Conservation (phyloP, 768 basidiomycete species). For the Suillus subalutaceus region DNA sequence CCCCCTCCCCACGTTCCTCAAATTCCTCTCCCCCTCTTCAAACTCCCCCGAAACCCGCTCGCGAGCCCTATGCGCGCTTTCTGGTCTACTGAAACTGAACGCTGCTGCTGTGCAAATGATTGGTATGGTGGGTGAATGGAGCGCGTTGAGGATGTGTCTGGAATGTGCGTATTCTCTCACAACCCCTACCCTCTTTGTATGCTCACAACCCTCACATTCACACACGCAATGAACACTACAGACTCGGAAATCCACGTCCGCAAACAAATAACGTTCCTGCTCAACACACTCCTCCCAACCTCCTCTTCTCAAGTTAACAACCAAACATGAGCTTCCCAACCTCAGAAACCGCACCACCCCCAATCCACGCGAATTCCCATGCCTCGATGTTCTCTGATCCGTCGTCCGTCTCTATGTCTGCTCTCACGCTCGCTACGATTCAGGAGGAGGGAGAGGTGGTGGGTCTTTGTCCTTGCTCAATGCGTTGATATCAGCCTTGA, state of each 20-base stretch:
- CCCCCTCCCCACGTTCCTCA: slow-evolving; percentile 41
- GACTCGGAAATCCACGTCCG: slow-evolving; percentile 52
- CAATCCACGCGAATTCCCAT: slow-evolving; percentile 73
- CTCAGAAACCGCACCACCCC: slow-evolving; percentile 28
- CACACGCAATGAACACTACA: too few species aligned
- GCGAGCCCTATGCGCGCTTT: slow-evolving; percentile 78
- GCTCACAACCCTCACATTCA: too few species aligned
- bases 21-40: slow-evolving; percentile 39
- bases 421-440: slow-evolving; percentile 52
- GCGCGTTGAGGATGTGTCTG: slow-evolving; percentile 56
- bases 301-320: not conserved
- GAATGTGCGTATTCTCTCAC: slow-evolving; percentile 40
- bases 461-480: slow-evolving; percentile 29
- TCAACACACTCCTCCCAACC: slow-evolving; percentile 47
- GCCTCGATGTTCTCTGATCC: slow-evolving; percentile 63
- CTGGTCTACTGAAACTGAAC: slow-evolving; percentile 79
- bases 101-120: slow-evolving; percentile 63
- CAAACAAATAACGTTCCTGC: slow-evolving; percentile 58
- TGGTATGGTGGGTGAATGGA: slow-evolving; percentile 62
- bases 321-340: slow-evolving; percentile 25
- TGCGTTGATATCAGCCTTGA: slow-evolving; percentile 54
- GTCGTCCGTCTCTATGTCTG: slow-evolving; percentile 34
- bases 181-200: too few species aligned
- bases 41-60: slow-evolving; percentile 44
- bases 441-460: not conserved